Conservation (phyloP, 306 rosid species). For the Mucuna pruriens region DNA sequence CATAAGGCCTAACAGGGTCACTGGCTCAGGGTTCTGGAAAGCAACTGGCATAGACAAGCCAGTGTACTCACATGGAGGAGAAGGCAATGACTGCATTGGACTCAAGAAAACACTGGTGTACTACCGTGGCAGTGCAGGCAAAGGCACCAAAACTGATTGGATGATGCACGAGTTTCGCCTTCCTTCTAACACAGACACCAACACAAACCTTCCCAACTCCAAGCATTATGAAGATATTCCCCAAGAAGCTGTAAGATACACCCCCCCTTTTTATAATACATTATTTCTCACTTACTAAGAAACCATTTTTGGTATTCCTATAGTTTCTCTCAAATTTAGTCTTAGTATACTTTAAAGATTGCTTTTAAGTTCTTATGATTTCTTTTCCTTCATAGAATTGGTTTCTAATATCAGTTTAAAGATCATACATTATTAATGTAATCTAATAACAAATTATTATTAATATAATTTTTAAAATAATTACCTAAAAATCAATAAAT, state of each 20-base stretch:
- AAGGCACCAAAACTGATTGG: constrained; percentile 97
- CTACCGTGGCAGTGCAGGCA: constrained; percentile 89
- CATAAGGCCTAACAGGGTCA: constrained; percentile 82
- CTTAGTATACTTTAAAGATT: neutral
- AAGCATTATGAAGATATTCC: neutral
- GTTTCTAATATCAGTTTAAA: neutral
- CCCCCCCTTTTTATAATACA: no score
- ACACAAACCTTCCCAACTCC: constrained; percentile 8
- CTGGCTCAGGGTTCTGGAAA: constrained; percentile 93
- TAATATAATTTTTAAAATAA: no score
- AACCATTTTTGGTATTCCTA: neutral
- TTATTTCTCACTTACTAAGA: neutral
- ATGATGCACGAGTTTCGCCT: constrained; percentile 99
- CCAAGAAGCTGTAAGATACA: constrained; percentile 70
- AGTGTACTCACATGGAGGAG: constrained; percentile 53
- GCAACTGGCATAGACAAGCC: constrained; percentile 78
- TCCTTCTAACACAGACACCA: constrained; percentile 45
- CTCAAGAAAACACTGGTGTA: constrained; percentile 91
- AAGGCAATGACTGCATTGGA: constrained; percentile 63
- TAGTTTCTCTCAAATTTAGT: neutral
- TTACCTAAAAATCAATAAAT: no score
- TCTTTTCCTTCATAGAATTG: neutral
- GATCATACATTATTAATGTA: no score
- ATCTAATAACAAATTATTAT: no score
- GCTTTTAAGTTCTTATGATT: neutral